Evolutionary conservation across 371 early-diverging fungal species (phyloP).

Genomic region (Mucor mucedo): DNA sequence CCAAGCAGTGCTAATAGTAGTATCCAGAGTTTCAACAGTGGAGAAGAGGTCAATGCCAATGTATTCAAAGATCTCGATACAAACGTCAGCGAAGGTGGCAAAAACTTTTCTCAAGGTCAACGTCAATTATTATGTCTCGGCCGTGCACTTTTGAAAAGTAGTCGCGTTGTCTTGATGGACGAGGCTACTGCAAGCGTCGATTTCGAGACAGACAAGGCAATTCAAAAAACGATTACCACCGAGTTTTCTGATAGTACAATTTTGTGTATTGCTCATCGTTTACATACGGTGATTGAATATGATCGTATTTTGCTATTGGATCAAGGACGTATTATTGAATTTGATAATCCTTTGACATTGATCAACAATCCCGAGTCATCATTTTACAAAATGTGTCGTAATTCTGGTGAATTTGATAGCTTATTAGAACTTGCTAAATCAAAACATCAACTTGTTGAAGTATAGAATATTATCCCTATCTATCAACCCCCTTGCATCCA

Average conservation of each 20-base stretch:
- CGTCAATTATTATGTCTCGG: conserved; percentile 83
- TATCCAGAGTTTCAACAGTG: background rate
- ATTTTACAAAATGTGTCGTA: conserved; percentile 72
- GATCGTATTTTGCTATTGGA: conserved; percentile 85
- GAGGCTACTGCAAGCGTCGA: conserved; percentile 89
- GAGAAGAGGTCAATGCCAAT: conserved; percentile 44
- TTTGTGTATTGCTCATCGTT: conserved; percentile 84
- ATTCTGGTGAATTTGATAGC: conserved; percentile 71
- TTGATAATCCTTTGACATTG: conserved; percentile 57
- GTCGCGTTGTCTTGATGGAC: conserved; percentile 53
- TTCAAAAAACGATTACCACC: conserved; percentile 70
- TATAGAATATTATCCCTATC: background rate
- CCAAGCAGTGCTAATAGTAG: background rate
- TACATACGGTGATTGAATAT: conserved; percentile 83
- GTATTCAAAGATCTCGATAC: conserved; percentile 44
- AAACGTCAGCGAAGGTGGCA: conserved; percentile 70
- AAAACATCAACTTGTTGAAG: conserved; percentile 6
- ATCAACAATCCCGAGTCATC: conserved; percentile 45
- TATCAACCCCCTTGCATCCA: too few species aligned
- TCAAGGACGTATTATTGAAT: conserved; percentile 76
- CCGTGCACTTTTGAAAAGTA: conserved; percentile 69
- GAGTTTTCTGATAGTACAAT: conserved; percentile 73
- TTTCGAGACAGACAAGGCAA: conserved; percentile 63
- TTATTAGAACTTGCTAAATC: conserved; percentile 2
- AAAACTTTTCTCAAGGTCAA: conserved; percentile 84